Conservation (phyloP, 805 yeast genomes). For the Suhomyces canberraensis region DNA sequence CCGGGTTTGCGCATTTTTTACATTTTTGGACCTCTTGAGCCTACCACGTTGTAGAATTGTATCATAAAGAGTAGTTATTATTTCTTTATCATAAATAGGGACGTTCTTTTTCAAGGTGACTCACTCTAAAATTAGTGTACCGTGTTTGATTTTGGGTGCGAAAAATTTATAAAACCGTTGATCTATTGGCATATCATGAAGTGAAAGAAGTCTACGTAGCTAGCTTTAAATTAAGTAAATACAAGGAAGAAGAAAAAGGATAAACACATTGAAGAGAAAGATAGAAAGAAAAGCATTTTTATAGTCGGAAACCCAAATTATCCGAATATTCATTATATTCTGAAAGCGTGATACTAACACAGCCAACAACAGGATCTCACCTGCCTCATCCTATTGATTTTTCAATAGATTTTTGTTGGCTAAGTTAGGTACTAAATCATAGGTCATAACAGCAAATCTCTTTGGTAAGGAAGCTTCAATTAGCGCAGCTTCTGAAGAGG, state of each 20-base stretch:
- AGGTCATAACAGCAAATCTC: constrained; percentile 32
- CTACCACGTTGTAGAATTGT: too few species aligned
- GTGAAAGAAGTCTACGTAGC: too few species aligned
- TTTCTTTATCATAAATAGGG: too few species aligned
- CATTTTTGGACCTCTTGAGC: too few species aligned
- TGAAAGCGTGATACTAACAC: constrained; percentile 27
- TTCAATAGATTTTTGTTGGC: constrained; percentile 35
- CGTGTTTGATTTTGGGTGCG: too few species aligned
- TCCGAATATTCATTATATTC: constrained; percentile 34
- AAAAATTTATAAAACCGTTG: too few species aligned
- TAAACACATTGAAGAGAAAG: neutral
- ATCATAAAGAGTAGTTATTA: too few species aligned
- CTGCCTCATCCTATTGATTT: constrained; percentile 29
- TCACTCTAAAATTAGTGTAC: too few species aligned
- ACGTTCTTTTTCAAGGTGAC: too few species aligned
- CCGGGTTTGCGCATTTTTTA: too few species aligned
- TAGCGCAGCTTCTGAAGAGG: constrained; percentile 3
- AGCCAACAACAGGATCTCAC: constrained; percentile 16
- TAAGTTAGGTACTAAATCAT: constrained; percentile 40
- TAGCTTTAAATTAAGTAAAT: too few species aligned
- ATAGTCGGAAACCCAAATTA: constrained; percentile 23
- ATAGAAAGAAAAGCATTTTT: constrained; percentile 14
- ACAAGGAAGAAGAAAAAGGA: neutral
- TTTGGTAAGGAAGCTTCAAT: constrained; percentile 15
- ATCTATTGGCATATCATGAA: too few species aligned